Conservation (phyloP, 2,329 filamentous ascomycete species). For the Colletotrichum tropicicola region DNA sequence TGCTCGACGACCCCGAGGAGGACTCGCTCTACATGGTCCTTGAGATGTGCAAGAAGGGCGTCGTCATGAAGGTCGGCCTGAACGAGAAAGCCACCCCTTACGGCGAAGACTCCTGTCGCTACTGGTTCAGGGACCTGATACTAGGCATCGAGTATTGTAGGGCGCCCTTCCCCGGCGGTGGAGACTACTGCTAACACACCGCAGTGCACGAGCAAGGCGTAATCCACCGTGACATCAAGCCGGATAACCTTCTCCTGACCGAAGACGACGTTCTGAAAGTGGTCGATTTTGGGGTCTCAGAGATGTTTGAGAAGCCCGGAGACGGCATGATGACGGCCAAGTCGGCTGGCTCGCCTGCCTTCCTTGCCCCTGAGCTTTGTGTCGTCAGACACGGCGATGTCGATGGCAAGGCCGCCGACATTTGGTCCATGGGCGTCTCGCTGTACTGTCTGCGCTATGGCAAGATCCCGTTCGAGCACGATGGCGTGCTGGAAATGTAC, state of each 20-base stretch:
- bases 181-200: conserved; percentile 17
- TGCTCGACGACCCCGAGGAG: conserved; percentile 93
- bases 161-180: conserved; percentile 42
- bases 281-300: conserved; percentile 98
- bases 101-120: conserved; percentile 80
- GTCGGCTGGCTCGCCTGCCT: conserved; percentile 93
- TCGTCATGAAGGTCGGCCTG: conserved; percentile 95
- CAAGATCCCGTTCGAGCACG: conserved; percentile 83
- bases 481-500: conserved; percentile 85
- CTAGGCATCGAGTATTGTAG: conserved; percentile 91
- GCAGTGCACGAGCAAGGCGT: conserved; percentile 92
- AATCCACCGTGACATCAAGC: conserved; percentile 97
- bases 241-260: conserved; percentile 92
- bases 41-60: conserved; percentile 98
- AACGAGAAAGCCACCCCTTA: conserved; percentile 86
- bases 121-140: conserved; percentile 95
- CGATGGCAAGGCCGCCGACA: conserved; percentile 88
- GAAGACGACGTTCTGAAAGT: conserved; percentile 95
- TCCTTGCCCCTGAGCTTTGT: conserved; percentile 92
- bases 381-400: conserved; percentile 86
- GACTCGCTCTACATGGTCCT: conserved; percentile 98
- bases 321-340: conserved; percentile 91
- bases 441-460: conserved; percentile 94
- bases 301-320: conserved; percentile 87
- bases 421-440: conserved; percentile 98